Conservation (phyloP, 2,329 filamentous ascomycete species). For the Epichloe coenophiala region DNA sequence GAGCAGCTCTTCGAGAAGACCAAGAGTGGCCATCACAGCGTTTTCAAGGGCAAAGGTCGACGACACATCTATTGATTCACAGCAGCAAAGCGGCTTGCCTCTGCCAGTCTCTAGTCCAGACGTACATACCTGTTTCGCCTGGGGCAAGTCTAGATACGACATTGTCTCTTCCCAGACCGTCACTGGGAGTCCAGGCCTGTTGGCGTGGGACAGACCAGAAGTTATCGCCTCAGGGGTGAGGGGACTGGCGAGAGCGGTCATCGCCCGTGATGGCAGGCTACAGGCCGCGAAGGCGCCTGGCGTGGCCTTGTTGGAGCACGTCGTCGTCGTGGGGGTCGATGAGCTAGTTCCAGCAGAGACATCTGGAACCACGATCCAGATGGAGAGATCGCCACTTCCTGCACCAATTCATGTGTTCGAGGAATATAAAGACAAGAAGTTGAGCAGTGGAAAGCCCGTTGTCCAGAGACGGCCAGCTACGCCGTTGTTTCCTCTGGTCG, state of each 20-base stretch:
- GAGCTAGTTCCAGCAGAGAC: constrained; percentile 10
- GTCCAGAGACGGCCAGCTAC: background rate
- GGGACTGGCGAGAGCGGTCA: constrained; percentile 25
- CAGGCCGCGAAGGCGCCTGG: constrained; percentile 12
- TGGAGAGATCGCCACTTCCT: background rate
- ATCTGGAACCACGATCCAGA: constrained; percentile 2
- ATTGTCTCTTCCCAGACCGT: constrained; percentile 28
- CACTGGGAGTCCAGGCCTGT: constrained; percentile 26
- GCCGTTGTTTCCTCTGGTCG: background rate
- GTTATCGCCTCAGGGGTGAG: constrained; percentile 28
- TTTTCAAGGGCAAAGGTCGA: constrained; percentile 27
- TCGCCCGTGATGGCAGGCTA: constrained; percentile 26
- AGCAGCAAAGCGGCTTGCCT: constrained; percentile 1
- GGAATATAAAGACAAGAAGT: background rate
- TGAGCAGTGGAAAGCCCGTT: background rate
- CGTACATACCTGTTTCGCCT: constrained; percentile 32
- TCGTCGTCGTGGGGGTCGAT: constrained; percentile 18
- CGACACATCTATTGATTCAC: background rate
- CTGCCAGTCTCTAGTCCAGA: constrained; percentile 13
- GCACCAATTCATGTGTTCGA: background rate
- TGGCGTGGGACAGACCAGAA: constrained; percentile 36
- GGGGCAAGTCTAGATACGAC: constrained; percentile 30
- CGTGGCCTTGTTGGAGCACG: constrained; percentile 20
- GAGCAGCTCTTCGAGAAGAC: constrained; percentile 14
- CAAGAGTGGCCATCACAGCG: constrained; percentile 30